Evolutionary conservation across 1,139 yeast species (phyloP).

Genomic region (Protomyces inouyei): DNA sequence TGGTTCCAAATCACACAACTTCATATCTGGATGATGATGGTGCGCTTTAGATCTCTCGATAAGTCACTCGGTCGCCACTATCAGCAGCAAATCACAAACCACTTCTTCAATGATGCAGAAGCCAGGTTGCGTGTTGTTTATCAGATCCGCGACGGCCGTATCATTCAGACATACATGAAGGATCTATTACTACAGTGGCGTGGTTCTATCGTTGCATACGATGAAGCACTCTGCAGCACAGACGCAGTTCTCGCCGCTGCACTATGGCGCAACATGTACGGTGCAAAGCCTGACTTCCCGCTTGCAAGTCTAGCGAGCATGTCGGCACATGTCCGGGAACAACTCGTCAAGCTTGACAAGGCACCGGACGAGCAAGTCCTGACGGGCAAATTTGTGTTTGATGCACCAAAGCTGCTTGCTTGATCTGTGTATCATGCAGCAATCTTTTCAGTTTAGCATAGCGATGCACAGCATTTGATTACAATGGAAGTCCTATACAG

Average conservation of each 20-base stretch:
- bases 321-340: slow-evolving; percentile 82
- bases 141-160: slow-evolving; percentile 72
- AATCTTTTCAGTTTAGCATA: background rate
- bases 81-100: slow-evolving; percentile 86
- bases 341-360: slow-evolving; percentile 76
- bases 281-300: slow-evolving; percentile 78
- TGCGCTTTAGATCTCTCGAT: slow-evolving; percentile 94
- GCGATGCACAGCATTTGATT: background rate
- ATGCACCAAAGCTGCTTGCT: background rate
- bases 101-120: slow-evolving; percentile 86
- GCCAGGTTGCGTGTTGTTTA: slow-evolving; percentile 77
- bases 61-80: slow-evolving; percentile 80
- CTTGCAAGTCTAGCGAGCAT: slow-evolving; percentile 79
- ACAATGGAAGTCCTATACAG: background rate
- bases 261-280: slow-evolving; percentile 73
- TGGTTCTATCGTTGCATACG: slow-evolving; percentile 86
- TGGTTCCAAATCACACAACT: slow-evolving; percentile 90
- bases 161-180: slow-evolving; percentile 78
- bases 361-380: slow-evolving; percentile 90
- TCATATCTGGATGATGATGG: slow-evolving; percentile 90
- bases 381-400: slow-evolving; percentile 62
- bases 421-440: background rate
- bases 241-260: slow-evolving; percentile 86
- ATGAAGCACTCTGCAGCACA: slow-evolving; percentile 75
- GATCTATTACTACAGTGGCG: slow-evolving; percentile 86